Evolutionary conservation across 2,329 filamentous ascomycete genomes (phyloP).

Genomic region (Xylariales sp.): DNA sequence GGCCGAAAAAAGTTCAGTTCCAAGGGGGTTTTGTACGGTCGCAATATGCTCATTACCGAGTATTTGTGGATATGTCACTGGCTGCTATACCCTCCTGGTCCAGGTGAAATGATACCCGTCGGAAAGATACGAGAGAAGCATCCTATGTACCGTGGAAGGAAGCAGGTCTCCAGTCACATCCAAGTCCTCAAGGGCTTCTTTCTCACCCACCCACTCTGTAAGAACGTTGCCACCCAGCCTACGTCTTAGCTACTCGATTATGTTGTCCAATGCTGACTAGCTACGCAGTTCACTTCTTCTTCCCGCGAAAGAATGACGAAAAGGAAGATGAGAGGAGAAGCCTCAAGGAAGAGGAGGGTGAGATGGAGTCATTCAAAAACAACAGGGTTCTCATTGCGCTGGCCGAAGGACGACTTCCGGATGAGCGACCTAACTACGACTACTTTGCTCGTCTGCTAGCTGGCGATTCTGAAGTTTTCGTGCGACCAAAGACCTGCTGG

Average conservation of each 20-base stretch:
- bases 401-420: conserved; percentile 51
- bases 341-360: conserved; percentile 28
- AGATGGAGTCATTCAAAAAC: conserved; percentile 57
- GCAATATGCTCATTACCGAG: conserved; percentile 67
- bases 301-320: conserved; percentile 45
- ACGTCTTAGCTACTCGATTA: not conserved
- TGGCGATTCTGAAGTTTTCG: conserved; percentile 47
- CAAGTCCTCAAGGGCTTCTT: conserved; percentile 68
- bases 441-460: conserved; percentile 55
- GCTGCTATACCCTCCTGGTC: conserved; percentile 34
- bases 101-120: conserved; percentile 36
- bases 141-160: conserved; percentile 36
- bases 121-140: conserved; percentile 37
- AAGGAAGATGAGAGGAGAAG: conserved; percentile 49
- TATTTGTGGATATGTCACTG: conserved; percentile 58
- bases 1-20: conserved; percentile 63
- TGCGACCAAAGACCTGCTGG: conserved; percentile 55
- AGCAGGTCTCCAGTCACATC: conserved; percentile 68
- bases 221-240: conserved; percentile 32
- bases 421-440: conserved; percentile 57
- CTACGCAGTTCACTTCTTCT: conserved; percentile 53
- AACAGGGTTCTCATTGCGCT: conserved; percentile 61
- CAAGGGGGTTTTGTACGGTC: conserved; percentile 58
- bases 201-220: conserved; percentile 58
- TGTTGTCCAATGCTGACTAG: conserved; percentile 7